Base-by-base conservation (phyloP, 805 yeast genomes). In the Kluyveromyces lactis region DNA sequence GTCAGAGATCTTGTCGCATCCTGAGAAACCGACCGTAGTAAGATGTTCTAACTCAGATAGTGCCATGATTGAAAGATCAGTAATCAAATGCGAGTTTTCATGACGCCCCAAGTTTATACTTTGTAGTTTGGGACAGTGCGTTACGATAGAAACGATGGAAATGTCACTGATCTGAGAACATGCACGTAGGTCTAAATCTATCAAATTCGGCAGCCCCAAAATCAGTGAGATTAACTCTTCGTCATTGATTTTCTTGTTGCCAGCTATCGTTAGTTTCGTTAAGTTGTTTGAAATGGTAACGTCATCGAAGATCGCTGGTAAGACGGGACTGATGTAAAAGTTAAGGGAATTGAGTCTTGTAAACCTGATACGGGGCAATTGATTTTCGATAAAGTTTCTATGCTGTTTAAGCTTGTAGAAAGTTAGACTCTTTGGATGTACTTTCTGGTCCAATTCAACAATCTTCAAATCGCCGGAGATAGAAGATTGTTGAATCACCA, bases 11-110 rank as follows among this genome's bases (percentile, higher is more conserved):
- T 4, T 24, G 32, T 73, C 68, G 58, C 95, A 86, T 5, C 97
- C 97, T 0, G 97, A 95, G 16, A 86, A 64, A 0, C 97, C 97
- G 32, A 89, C 64, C 0, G 96, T 86, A 33, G 69, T 67, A 33
- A 81, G 67, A 16, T 63, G 56, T 40, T 86, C 79, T 49, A 73
- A 73, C 26, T 67, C 66, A 8, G 78, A 72, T 19, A 87, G 61
- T 11, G 72, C 70, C 11, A 73, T 63, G 18, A 87, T 57, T 5
- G 92, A 76, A 27, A 73, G 66, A 64, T 85, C 90, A 1, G 95
- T 79, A 35, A 89, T 75, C 23, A 72, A 60, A 31, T 75, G 72
- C 26, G 89, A 85, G 38, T 73, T 71, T 24, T 71, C 63, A 42
- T 84, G 87, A 43, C 97, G 73, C 9, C 96, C 96, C 40, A 86